Evolutionary conservation across 371 early-diverging fungal genomes (phyloP).

Genomic region (Mortierella sp.): DNA sequence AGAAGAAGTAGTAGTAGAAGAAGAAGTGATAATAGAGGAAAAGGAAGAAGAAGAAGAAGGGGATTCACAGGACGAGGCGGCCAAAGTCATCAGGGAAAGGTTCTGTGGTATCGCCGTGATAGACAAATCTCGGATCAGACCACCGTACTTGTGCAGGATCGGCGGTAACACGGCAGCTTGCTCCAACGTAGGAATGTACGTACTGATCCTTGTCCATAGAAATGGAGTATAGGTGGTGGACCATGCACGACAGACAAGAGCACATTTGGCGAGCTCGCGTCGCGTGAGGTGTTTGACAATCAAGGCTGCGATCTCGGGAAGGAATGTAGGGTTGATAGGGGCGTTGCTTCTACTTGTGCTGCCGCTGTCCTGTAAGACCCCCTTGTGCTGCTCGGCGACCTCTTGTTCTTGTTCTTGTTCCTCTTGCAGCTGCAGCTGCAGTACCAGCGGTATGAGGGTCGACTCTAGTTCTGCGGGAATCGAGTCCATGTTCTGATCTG

Average conservation of each 20-base stretch:
- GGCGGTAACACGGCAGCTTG: background rate
- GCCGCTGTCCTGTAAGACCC: no score
- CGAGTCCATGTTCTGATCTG: no score
- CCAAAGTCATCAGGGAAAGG: background rate
- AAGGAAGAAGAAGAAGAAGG: no score
- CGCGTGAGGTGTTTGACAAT: slow-evolving; percentile 15
- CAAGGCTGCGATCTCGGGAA: slow-evolving; percentile 29
- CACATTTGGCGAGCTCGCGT: slow-evolving; percentile 14
- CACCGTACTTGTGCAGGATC: slow-evolving; percentile 13
- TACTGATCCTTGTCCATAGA: slow-evolving; percentile 18
- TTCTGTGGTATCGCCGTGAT: slow-evolving; percentile 8
- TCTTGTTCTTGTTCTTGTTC: no score
- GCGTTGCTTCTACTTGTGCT: background rate
- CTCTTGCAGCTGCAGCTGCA: no score
- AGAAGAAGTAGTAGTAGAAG: no score
- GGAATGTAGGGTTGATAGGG: background rate
- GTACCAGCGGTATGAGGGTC: no score
- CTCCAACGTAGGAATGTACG: slow-evolving; percentile 1
- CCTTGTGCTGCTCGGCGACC: no score
- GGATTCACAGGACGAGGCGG: no score
- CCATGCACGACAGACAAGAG: slow-evolving; percentile 32
- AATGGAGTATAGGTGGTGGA: slow-evolving; percentile 8
- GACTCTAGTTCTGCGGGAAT: no score
- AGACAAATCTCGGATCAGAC: slow-evolving; percentile 11
- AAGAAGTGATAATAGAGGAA: no score